A percentile compares a stretch with the other conserved stretches of the same genome.
phyloP scores from a whole-genome alignment of 169 alveolate species.

The Cryptosporidium meleagridis region DNA sequence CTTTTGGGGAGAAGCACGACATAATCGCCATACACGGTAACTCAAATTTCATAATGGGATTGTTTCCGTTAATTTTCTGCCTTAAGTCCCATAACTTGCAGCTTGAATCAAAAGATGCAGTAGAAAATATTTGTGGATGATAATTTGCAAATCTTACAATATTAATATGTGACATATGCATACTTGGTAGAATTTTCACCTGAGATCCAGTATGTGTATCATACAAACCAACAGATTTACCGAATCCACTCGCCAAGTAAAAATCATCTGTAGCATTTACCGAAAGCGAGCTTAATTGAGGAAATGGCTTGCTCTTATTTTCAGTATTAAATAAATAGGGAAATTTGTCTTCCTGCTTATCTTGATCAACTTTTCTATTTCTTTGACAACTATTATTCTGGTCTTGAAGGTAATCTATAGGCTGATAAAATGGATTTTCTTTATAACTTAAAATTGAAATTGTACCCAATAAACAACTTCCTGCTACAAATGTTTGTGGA shows the following conservation, averaged over 20 bases:
- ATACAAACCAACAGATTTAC: conserved; percentile 75
- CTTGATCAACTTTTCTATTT: background rate
- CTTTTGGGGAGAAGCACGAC: conserved; percentile 78
- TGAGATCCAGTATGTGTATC: conserved; percentile 76
- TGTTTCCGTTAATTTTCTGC: conserved; percentile 73
- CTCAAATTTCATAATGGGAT: conserved; percentile 72
- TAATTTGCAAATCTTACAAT: conserved; percentile 76
- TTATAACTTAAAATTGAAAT: conserved; percentile 75
- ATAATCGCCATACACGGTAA: conserved; percentile 77
- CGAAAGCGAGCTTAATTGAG: conserved; percentile 76
- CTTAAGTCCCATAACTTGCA: conserved; percentile 80
- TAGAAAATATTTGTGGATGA: conserved; percentile 78
- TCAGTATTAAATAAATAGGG: conserved; percentile 39
- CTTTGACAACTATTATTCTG: background rate
- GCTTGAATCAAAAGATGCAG: conserved; percentile 79
- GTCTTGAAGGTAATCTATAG: background rate
- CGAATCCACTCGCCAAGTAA: conserved; percentile 77
- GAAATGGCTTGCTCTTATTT: conserved; percentile 32
- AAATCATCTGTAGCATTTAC: conserved; percentile 78
- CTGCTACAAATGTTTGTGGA: conserved; percentile 76
- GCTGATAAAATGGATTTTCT: conserved; percentile 53
- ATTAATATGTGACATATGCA: conserved; percentile 77
- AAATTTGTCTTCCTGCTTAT: background rate
- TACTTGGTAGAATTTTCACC: conserved; percentile 57
- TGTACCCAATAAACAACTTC: conserved; percentile 76